These are phyloP conservation scores for Globisporangium nodosum DNA, from an alignment of 352 stramenopile species.

Conservation along the genomic window DNA sequence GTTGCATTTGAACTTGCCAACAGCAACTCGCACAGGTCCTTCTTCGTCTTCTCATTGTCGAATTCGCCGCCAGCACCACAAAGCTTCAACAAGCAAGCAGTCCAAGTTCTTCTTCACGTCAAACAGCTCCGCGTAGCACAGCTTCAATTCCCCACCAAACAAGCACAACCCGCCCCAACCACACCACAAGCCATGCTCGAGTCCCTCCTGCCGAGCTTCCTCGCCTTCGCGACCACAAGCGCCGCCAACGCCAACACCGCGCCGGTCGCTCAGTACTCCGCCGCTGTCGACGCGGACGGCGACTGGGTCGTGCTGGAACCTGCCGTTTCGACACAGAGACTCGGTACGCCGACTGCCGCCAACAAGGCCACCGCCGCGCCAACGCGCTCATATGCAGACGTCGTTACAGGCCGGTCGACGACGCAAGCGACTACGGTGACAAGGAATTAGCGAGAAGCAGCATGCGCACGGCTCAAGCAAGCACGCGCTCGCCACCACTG, in stretches of 20 bases:
- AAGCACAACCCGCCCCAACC: too few relatives aligned
- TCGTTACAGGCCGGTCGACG: conserved; percentile 9
- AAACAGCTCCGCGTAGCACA: too few relatives aligned
- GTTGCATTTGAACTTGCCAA: too few relatives aligned
- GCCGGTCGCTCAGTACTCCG: too few relatives aligned
- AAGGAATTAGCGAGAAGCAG: too few relatives aligned
- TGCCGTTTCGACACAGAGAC: not conserved
- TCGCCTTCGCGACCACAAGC: not conserved
- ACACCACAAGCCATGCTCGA: conserved; percentile 5
- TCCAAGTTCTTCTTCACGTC: too few relatives aligned
- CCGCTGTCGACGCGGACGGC: not conserved
- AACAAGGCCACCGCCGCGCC: not conserved
- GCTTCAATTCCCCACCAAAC: too few relatives aligned
- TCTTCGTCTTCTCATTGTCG: not conserved
- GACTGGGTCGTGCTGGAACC: conserved; percentile 11
- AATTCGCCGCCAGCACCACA: not conserved
- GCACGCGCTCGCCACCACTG: too few relatives aligned
- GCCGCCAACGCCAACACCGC: not conserved
- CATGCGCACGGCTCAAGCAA: too few relatives aligned
- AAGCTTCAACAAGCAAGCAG: not conserved
- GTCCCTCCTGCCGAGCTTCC: conserved; percentile 8
- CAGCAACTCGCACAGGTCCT: not conserved
- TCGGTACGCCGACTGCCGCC: not conserved
- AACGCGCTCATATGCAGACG: conserved; percentile 26
- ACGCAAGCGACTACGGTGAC: too few relatives aligned